Evolutionary conservation across 192 early-diverging fungal species (phyloP).

Genomic region (Coemansia sp.): DNA sequence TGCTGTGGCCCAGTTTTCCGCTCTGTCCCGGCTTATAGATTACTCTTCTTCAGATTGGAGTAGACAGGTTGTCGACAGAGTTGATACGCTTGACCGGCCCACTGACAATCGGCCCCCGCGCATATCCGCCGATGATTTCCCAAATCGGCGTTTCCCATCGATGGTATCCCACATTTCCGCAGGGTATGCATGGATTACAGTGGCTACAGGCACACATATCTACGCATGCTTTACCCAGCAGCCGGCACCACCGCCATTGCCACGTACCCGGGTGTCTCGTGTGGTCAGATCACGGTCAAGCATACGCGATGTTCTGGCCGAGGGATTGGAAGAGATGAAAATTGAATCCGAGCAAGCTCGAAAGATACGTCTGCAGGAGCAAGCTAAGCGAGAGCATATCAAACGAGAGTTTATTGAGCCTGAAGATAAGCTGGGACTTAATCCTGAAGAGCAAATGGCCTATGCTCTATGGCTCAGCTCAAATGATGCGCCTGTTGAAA

Average conservation of each 20-base stretch:
- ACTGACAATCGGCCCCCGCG: too few species aligned
- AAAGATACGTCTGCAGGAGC: slow-evolving; percentile 10
- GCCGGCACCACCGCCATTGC: background rate
- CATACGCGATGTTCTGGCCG: background rate
- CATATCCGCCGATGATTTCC: slow-evolving; percentile 8
- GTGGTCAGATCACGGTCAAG: too few species aligned
- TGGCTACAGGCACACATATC: slow-evolving; percentile 32
- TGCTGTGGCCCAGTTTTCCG: slow-evolving; percentile 6
- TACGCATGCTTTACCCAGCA: slow-evolving; percentile 16
- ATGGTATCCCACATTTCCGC: slow-evolving; percentile 21
- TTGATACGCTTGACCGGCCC: slow-evolving; percentile 21
- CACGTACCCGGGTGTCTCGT: too few species aligned
- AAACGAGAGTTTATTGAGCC: slow-evolving; percentile 33
- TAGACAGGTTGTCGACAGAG: slow-evolving; percentile 4
- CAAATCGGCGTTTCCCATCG: slow-evolving; percentile 9
- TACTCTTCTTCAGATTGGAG: slow-evolving; percentile 24
- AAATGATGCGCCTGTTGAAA: background rate
- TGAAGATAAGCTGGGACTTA: slow-evolving; percentile 20
- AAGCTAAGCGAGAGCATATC: slow-evolving; percentile 12
- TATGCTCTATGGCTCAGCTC: slow-evolving; percentile 38
- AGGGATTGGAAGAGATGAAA: slow-evolving; percentile 20
- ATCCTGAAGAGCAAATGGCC: slow-evolving; percentile 35
- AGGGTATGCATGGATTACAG: slow-evolving; percentile 19
- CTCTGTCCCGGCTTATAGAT: slow-evolving; percentile 18
- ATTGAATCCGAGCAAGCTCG: slow-evolving; percentile 16